Conservation (phyloP, 192 early-diverging fungal species). For the Coemansia sp. region DNA sequence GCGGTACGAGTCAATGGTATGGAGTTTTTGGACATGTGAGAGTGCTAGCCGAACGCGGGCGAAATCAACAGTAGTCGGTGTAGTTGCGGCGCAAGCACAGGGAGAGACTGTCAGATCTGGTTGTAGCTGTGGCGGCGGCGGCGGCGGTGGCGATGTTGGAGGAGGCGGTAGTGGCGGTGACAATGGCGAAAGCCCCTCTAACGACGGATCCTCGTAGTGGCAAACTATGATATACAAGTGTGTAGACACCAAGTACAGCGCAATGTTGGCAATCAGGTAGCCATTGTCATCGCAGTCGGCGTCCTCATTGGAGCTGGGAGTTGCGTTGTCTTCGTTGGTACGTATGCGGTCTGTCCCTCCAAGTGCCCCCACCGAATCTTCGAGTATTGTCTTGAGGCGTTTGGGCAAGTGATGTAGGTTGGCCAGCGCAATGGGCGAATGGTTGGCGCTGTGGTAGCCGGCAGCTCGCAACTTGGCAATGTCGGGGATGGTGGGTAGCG, state of each 20-base stretch:
- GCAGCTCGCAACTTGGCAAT: constrained; percentile 40
- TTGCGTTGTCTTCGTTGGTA: constrained; percentile 11
- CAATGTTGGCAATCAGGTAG: constrained; percentile 56
- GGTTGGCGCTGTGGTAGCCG: constrained; percentile 3
- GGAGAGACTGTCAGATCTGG: background rate
- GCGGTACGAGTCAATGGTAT: constrained; percentile 22
- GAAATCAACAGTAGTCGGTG: constrained; percentile 25
- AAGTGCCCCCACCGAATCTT: constrained; percentile 37
- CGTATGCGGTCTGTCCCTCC: background rate
- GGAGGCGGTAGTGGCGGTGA: constrained; percentile 14
- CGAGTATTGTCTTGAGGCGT: constrained; percentile 53
- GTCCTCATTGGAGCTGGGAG: background rate
- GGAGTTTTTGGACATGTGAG: constrained; percentile 45
- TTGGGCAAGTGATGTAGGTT: constrained; percentile 44
- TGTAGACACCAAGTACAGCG: constrained; percentile 50
- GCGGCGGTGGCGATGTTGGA: background rate
- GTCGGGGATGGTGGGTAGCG: constrained; percentile 51
- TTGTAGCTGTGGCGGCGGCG: background rate
- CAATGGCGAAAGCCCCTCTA: constrained; percentile 18
- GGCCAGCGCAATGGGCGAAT: constrained; percentile 6
- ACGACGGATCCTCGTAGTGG: constrained; percentile 44
- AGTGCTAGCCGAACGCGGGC: constrained; percentile 37
- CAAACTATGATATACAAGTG: constrained; percentile 46
- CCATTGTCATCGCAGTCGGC: background rate
- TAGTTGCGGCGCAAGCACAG: constrained; percentile 44